Conservation (phyloP, 768 basidiomycete genomes). For the Mycena metata region DNA sequence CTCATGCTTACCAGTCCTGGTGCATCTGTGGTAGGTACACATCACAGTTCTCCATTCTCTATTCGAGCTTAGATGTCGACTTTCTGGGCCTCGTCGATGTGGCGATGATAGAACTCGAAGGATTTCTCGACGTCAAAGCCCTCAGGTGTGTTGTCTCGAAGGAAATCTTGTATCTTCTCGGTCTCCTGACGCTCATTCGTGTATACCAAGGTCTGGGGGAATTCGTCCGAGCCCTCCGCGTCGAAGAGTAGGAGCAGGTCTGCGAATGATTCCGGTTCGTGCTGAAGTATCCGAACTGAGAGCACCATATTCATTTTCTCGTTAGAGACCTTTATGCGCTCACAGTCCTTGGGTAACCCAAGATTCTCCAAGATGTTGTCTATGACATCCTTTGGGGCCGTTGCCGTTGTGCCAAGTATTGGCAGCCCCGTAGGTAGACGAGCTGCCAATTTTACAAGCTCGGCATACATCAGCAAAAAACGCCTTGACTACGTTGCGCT, state of each 20-base stretch:
- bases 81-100: too few relatives aligned
- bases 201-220: constrained; percentile 31
- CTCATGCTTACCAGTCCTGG: too few relatives aligned
- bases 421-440: constrained; percentile 32
- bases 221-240: constrained; percentile 22
- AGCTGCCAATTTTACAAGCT: constrained; percentile 10
- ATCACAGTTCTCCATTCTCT: too few relatives aligned
- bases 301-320: constrained; percentile 28
- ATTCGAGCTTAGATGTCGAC: too few relatives aligned
- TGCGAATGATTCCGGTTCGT: constrained; percentile 29
- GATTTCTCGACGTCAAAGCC: not conserved
- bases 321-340: constrained; percentile 24
- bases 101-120: too few relatives aligned
- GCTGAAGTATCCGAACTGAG: constrained; percentile 16
- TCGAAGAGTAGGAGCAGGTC: constrained; percentile 30
- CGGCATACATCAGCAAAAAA: too few relatives aligned
- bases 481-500: too few relatives aligned
- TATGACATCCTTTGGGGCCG: constrained; percentile 26
- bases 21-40: too few relatives aligned
- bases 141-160: constrained; percentile 24
- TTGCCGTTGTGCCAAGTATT: constrained; percentile 31
- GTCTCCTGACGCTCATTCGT: constrained; percentile 24
- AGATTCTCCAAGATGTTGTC: constrained; percentile 19
- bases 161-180: constrained; percentile 35
- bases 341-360: not conserved